A percentile compares a stretch with the other conserved stretches of the same genome.
phyloP scores from a whole-genome alignment of 2,329 filamentous ascomycete species.

The Trichoderma simmonsii region DNA sequence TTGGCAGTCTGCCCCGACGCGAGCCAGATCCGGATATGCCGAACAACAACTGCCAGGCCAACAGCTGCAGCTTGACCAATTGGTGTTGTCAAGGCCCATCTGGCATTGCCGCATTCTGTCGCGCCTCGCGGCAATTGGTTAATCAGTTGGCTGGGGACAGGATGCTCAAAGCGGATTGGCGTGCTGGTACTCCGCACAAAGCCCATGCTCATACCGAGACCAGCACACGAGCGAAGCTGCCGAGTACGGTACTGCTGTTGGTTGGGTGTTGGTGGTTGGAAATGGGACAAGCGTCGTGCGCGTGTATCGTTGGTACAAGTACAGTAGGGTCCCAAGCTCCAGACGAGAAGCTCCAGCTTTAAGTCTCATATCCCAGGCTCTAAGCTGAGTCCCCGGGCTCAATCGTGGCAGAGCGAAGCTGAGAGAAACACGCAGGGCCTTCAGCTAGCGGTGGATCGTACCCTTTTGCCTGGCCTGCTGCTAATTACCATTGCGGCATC shows the following conservation, averaged over 20 bases:
- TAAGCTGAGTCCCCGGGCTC: neutral
- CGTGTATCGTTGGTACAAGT: neutral
- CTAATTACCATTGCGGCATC: neutral
- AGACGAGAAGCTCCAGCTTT: neutral
- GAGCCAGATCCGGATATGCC: slow-evolving; percentile 2
- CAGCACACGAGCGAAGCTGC: neutral
- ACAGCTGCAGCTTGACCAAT: neutral
- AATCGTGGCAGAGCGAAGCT: neutral
- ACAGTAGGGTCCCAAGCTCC: neutral
- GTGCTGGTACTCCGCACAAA: neutral
- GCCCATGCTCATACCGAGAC: neutral
- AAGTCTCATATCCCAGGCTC: neutral
- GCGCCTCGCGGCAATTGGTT: slow-evolving; percentile 8
- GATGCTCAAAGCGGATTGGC: neutral
- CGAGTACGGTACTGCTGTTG: neutral
- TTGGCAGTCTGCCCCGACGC: neutral
- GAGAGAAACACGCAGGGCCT: neutral
- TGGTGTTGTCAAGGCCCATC: neutral
- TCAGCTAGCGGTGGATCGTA: neutral
- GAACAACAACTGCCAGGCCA: neutral
- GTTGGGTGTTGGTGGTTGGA: neutral
- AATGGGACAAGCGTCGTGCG: neutral
- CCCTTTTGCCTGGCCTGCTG: neutral
- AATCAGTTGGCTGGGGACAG: neutral
- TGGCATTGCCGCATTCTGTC: slow-evolving; percentile 2